Evolutionary conservation across 2,329 filamentous ascomycete genomes (phyloP).

Genomic region (Trichophaea hybrida): DNA sequence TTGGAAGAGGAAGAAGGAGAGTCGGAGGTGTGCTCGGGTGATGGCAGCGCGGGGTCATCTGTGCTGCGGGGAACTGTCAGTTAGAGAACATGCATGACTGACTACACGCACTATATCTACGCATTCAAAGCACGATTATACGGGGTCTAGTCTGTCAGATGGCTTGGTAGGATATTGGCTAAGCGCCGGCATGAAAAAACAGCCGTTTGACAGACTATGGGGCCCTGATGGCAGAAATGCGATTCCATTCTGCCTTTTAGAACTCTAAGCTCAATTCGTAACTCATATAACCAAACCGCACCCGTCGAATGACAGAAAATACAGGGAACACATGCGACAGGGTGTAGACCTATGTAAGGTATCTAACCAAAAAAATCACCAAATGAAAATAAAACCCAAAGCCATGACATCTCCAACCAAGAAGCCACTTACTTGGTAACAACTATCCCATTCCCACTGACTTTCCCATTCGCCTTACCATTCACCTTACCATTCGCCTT

Average conservation of each 20-base stretch:
- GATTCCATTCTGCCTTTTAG: no score
- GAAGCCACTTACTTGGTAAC: conserved; percentile 1
- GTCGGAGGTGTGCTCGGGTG: neutral
- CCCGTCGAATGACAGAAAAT: no score
- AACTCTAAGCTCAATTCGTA: no score
- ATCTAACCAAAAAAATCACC: neutral
- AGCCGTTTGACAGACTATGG: no score
- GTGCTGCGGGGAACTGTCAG: neutral
- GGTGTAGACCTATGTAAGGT: neutral
- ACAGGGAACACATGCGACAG: no score
- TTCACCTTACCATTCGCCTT: conserved; percentile 26
- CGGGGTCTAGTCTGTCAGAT: neutral
- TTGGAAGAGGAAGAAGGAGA: neutral
- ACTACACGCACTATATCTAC: neutral
- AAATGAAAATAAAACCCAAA: conserved; percentile 5
- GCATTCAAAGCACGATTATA: neutral
- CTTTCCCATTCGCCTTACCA: conserved; percentile 18
- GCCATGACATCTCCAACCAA: neutral
- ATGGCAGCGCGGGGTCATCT: neutral
- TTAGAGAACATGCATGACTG: neutral
- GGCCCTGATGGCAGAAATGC: no score
- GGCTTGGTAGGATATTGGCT: neutral
- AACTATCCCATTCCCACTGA: conserved; percentile 24
- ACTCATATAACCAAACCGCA: no score
- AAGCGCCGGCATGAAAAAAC: neutral